Evolutionary conservation across 2,329 filamentous ascomycete species (phyloP).

Genomic region (Aspergillus alliaceus): DNA sequence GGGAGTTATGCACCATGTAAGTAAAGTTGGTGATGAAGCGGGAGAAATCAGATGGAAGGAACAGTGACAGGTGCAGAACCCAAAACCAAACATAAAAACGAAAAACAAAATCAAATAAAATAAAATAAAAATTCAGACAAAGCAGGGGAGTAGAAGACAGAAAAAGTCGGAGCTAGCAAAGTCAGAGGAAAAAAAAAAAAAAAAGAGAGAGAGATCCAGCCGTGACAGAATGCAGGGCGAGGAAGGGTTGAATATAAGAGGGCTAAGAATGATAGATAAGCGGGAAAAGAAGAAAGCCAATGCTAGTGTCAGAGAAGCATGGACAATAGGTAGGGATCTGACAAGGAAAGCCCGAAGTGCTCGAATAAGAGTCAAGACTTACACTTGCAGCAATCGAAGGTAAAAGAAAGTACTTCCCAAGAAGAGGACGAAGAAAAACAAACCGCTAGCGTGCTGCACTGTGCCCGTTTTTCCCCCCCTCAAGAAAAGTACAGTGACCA

Average conservation of each 20-base stretch:
- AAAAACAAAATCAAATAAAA: not conserved
- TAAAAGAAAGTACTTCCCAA: slow-evolving; percentile 4
- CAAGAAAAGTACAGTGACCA: slow-evolving; percentile 5
- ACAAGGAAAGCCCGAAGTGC: slow-evolving; percentile 1
- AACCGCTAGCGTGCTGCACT: slow-evolving; percentile 24
- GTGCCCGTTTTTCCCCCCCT: slow-evolving; percentile 22
- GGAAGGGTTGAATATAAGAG: slow-evolving; percentile 6
- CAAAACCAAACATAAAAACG: not conserved
- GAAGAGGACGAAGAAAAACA: slow-evolving; percentile 16
- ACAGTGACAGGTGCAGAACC: not conserved
- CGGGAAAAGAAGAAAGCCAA: slow-evolving; percentile 4
- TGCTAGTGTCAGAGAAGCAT: slow-evolving; percentile 3
- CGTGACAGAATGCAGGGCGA: slow-evolving; percentile 6
- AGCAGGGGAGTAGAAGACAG: slow-evolving; percentile 8
- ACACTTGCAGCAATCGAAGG: slow-evolving; percentile 15
- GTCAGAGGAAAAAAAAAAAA: not conserved
- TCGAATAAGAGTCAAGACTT: slow-evolving; percentile 6
- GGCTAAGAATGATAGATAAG: slow-evolving; percentile 4
- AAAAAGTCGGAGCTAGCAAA: not conserved
- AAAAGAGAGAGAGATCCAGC: not conserved
- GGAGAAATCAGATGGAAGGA: not conserved
- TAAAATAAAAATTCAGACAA: not conserved
- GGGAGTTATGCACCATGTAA: not conserved
- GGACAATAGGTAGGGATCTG: slow-evolving; percentile 1
- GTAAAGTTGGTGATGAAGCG: not conserved